Evolutionary conservation across 805 yeast species (phyloP).

Genomic region (Metschnikowia rubicola): DNA sequence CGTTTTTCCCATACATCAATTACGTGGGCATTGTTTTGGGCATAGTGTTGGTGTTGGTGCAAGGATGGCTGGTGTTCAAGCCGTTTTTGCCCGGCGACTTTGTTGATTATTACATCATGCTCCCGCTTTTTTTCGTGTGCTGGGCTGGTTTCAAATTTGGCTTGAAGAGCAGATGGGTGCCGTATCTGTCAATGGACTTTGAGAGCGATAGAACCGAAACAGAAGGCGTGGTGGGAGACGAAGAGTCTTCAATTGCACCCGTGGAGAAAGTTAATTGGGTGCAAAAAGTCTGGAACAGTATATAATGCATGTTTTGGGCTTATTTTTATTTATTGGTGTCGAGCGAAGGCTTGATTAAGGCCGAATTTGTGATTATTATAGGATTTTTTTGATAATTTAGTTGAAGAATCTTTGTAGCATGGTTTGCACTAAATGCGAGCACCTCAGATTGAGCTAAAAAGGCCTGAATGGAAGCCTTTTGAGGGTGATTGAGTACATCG

Average conservation of each 20-base stretch:
- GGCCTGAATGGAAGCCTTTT: no score
- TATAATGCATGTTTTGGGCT: background rate
- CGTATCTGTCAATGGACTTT: conserved; percentile 6
- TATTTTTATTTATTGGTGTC: no score
- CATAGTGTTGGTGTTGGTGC: conserved; percentile 19
- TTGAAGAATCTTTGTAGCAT: no score
- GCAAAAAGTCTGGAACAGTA: conserved; percentile 1
- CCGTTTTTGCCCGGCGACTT: conserved; percentile 21
- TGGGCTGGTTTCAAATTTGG: conserved; percentile 5
- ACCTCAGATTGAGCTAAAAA: no score
- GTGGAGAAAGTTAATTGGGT: background rate
- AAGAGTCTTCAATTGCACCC: background rate
- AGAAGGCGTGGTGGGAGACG: background rate
- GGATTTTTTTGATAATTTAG: no score
- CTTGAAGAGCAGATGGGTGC: conserved; percentile 3
- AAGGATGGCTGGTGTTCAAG: conserved; percentile 22
- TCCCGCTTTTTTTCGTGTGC: conserved; percentile 9
- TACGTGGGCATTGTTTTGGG: conserved; percentile 16
- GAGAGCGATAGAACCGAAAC: conserved; percentile 7
- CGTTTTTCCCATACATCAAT: conserved; percentile 18
- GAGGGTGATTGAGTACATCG: no score
- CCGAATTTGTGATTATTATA: no score
- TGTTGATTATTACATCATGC: conserved; percentile 21
- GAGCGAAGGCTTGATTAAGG: no score
- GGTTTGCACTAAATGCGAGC: no score